A percentile compares a stretch with the other conserved stretches of the same genome.
These are phyloP conservation scores for Vitellaria paradoxa DNA, from an alignment of 179 eudicot genomes.

Conservation along the genomic window DNA sequence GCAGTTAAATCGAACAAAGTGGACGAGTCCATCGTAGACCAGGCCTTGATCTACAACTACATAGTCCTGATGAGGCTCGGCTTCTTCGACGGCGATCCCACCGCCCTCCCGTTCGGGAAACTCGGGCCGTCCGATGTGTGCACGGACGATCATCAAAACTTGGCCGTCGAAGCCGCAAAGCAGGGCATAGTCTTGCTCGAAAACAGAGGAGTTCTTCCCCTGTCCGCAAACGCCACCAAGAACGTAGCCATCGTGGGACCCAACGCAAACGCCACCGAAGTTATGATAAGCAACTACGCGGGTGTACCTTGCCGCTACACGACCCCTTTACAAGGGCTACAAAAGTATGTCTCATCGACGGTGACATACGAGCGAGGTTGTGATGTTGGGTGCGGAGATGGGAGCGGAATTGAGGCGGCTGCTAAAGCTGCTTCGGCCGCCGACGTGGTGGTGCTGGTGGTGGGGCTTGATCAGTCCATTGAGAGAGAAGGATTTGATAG, in stretches of 20 bases:
- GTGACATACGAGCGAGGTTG: slow-evolving; percentile 35
- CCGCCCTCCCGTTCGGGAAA: slow-evolving; percentile 18
- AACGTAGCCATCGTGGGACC: slow-evolving; percentile 35
- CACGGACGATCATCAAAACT: slow-evolving; percentile 17
- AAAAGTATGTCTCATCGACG: slow-evolving; percentile 11
- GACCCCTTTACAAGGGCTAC: slow-evolving; percentile 35
- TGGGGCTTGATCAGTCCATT: slow-evolving; percentile 40
- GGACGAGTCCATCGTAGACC: slow-evolving; percentile 42
- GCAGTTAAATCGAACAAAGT: slow-evolving; percentile 43
- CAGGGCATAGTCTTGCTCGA: slow-evolving; percentile 42
- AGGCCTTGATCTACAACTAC: slow-evolving; percentile 43
- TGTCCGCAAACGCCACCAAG: slow-evolving; percentile 20
- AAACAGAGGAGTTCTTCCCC: slow-evolving; percentile 27
- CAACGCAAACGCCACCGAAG: slow-evolving; percentile 31
- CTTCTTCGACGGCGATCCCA: slow-evolving; percentile 59
- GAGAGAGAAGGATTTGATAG: slow-evolving; percentile 41
- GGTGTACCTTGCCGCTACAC: slow-evolving; percentile 38
- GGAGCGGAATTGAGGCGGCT: slow-evolving; percentile 16
- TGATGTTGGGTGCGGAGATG: slow-evolving; percentile 20
- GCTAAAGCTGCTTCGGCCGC: slow-evolving; percentile 19
- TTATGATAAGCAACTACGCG: slow-evolving; percentile 39
- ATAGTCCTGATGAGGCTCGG: slow-evolving; percentile 67
- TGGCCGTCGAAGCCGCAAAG: slow-evolving; percentile 37
- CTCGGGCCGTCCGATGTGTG: slow-evolving; percentile 31
- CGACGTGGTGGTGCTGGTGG: slow-evolving; percentile 33